Evolutionary conservation across 2,329 filamentous ascomycete species (phyloP).

Genomic region (Alternaria rosae): DNA sequence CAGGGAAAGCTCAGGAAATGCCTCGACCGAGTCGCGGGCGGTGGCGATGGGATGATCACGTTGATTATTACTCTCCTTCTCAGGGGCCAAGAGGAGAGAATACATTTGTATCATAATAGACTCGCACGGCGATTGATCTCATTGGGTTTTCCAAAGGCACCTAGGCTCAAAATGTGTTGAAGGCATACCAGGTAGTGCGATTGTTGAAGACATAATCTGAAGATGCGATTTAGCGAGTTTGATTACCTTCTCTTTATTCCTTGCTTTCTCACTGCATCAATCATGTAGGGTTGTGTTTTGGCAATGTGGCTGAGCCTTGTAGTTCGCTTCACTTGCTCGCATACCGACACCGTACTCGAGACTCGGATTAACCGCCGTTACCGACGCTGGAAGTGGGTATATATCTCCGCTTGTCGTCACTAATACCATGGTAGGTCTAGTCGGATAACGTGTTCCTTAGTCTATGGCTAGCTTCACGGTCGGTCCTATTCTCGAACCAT

Average conservation of each 20-base stretch:
- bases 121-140: conserved; percentile 9
- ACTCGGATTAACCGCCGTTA: neutral
- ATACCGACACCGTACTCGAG: neutral
- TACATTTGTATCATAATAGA: conserved; percentile 19
- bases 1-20: conserved; percentile 2
- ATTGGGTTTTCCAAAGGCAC: neutral
- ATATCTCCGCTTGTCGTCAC: neutral
- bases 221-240: conserved; percentile 14
- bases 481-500: neutral
- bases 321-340: neutral
- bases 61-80: conserved; percentile 4
- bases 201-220: conserved; percentile 10
- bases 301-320: neutral
- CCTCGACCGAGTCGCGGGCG: conserved; percentile 13
- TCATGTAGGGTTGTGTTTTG: neutral
- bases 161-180: conserved; percentile 1
- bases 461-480: neutral
- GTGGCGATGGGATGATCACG: conserved; percentile 11
- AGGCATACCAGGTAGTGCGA: conserved; percentile 2
- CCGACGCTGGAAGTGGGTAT: neutral
- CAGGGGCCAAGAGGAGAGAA: neutral
- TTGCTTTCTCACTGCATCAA: neutral
- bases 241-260: neutral
- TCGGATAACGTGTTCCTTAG: conserved; percentile 1
- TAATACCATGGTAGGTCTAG: neutral